These are phyloP conservation scores for Theileria annulata DNA, from an alignment of 169 alveolate genomes.

Conservation along the genomic window DNA sequence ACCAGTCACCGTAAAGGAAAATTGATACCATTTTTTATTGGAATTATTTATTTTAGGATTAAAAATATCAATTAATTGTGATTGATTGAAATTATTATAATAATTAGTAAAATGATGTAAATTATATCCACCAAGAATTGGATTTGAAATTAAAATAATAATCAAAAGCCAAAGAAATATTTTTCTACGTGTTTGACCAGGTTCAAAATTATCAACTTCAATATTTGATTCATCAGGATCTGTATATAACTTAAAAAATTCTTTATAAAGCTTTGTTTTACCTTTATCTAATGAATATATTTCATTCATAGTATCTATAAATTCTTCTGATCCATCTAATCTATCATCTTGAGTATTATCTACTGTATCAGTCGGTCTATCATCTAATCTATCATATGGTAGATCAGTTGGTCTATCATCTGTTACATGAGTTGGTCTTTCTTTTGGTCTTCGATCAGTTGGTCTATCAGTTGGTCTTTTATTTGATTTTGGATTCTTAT, in stretches of 20 bases:
- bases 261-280: conserved; percentile 2
- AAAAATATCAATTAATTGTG: neutral
- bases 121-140: conserved; percentile 48
- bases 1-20: neutral
- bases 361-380: too few relatives aligned
- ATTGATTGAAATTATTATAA: conserved; percentile 27
- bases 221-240: neutral
- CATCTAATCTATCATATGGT: too few relatives aligned
- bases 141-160: conserved; percentile 39
- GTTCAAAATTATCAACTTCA: conserved; percentile 1
- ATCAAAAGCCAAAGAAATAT: conserved; percentile 53
- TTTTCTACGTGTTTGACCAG: conserved; percentile 13
- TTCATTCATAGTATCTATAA: neutral
- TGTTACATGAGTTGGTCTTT: too few relatives aligned
- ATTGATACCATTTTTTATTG: neutral
- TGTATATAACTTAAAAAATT: conserved; percentile 1
- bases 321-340: too few relatives aligned
- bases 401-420: too few relatives aligned
- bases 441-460: neutral
- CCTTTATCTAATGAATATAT: neutral
- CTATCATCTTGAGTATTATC: too few relatives aligned
- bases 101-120: conserved; percentile 49
- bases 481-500: neutral
- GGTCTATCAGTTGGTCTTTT: neutral
- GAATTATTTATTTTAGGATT: too few relatives aligned